These are phyloP conservation scores for Withania somnifera DNA, from an alignment of 305 asterid species.

Conservation along the genomic window DNA sequence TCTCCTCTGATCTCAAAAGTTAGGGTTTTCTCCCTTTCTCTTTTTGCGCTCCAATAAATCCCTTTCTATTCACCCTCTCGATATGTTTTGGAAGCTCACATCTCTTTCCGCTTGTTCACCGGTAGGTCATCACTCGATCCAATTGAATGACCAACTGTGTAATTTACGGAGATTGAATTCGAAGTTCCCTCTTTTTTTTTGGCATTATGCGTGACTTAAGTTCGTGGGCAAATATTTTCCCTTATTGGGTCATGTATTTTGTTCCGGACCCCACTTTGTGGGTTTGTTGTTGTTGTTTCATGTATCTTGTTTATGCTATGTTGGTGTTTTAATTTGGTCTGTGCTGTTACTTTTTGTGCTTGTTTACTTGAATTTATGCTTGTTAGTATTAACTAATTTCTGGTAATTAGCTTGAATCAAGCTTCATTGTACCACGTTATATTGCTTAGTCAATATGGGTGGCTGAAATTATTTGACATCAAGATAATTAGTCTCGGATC, in stretches of 20 bases:
- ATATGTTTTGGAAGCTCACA: slow-evolving; percentile 3
- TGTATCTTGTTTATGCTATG: not conserved
- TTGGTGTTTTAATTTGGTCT: not conserved
- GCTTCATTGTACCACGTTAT: not conserved
- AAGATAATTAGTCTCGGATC: not conserved
- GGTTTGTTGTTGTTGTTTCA: too few relatives aligned
- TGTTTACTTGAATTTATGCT: not conserved
- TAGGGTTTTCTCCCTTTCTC: not conserved
- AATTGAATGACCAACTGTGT: not conserved
- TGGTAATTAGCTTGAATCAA: not conserved
- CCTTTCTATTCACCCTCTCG: not conserved
- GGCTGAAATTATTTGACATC: not conserved
- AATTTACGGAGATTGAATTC: not conserved
- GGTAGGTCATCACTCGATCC: not conserved
- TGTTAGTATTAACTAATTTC: not conserved
- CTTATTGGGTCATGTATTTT: not conserved
- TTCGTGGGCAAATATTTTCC: not conserved
- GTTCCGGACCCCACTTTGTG: too few relatives aligned
- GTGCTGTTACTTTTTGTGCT: not conserved
- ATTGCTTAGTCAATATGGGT: not conserved
- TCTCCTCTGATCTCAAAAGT: not conserved
- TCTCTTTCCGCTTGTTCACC: not conserved
- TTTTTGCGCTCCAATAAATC: not conserved
- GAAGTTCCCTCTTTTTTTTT: not conserved
- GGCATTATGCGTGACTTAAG: not conserved